A percentile compares a stretch with the other conserved stretches of the same genome.
Evolutionary conservation across 495 filamentous ascomycete species (phyloP).

Genomic region (Neurospora sp.): DNA sequence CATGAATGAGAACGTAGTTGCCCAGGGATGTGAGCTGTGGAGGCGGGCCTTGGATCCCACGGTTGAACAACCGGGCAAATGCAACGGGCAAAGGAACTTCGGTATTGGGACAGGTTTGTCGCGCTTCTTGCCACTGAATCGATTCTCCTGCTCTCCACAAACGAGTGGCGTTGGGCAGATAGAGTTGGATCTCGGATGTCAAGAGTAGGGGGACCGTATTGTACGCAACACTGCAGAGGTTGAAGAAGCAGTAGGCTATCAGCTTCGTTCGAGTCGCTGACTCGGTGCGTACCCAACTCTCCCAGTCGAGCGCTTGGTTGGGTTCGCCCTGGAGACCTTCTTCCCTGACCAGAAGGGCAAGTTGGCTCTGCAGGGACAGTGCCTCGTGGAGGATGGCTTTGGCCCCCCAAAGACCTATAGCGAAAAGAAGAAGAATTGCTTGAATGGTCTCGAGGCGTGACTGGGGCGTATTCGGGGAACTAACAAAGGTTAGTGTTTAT

Average conservation of each 20-base stretch:
- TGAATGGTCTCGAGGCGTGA: conserved; percentile 47
- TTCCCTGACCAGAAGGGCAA: conserved; percentile 45
- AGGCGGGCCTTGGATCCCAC: conserved; percentile 34
- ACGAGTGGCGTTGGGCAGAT: conserved; percentile 45
- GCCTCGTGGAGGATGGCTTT: conserved; percentile 48
- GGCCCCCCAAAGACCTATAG: conserved; percentile 47
- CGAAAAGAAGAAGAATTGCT: conserved; percentile 44
- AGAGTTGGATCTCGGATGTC: conserved; percentile 51
- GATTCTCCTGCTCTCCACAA: conserved; percentile 42
- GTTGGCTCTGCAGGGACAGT: conserved; percentile 39
- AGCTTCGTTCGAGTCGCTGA: conserved; percentile 44
- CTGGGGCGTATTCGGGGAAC: conserved; percentile 41
- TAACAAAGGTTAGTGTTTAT: conserved; percentile 17
- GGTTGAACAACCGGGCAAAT: conserved; percentile 37
- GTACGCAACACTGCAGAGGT: conserved; percentile 48
- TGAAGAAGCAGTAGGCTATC: conserved; percentile 50
- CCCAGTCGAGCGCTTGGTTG: conserved; percentile 37
- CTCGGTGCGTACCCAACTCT: conserved; percentile 49
- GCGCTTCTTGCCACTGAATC: conserved; percentile 41
- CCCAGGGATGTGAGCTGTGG: conserved; percentile 51
- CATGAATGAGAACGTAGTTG: conserved; percentile 59
- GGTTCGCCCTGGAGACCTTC: conserved; percentile 37
- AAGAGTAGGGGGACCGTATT: conserved; percentile 48
- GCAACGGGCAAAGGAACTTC: conserved; percentile 42
- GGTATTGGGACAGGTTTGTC: conserved; percentile 29